Percentiles rank a stretch among this genome's conserved stretches.
Conservation (phyloP, 352 stramenopile genomes). For the Globisporangium uncinulatum region DNA sequence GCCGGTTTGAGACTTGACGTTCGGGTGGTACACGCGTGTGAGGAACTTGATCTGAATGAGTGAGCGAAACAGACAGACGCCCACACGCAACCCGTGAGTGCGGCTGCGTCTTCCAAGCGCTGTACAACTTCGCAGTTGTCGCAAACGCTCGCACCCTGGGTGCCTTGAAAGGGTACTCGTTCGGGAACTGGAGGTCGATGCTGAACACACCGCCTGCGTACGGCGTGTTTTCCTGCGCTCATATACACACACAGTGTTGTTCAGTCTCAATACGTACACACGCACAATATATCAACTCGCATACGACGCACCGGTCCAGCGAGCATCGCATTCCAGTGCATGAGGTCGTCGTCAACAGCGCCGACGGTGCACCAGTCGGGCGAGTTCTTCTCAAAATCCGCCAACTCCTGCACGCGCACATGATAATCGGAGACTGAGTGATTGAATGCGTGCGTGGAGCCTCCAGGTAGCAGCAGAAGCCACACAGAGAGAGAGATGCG, state of each 20-base stretch:
- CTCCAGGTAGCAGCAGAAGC: not conserved
- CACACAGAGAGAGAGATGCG: conserved; percentile 1
- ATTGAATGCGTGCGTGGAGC: not conserved
- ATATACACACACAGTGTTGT: not conserved
- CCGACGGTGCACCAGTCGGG: conserved; percentile 87
- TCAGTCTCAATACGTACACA: not conserved
- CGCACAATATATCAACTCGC: not conserved
- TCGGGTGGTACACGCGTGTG: conserved; percentile 96
- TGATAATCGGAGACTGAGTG: no score
- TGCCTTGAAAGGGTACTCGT: conserved; percentile 96
- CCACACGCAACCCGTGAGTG: not conserved
- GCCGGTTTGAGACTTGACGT: conserved; percentile 93
- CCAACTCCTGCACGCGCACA: conserved; percentile 52
- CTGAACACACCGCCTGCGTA: conserved; percentile 91
- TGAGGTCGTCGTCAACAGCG: conserved; percentile 82
- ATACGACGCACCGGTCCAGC: conserved; percentile 66
- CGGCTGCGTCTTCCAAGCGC: not conserved
- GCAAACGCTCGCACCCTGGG: conserved; percentile 47
- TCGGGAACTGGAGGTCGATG: conserved; percentile 94
- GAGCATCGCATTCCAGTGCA: conserved; percentile 91
- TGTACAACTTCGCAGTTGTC: not conserved
- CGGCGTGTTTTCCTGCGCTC: conserved; percentile 67
- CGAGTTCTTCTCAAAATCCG: conserved; percentile 87
- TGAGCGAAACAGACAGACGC: not conserved
- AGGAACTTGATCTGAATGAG: conserved; percentile 84